Evolutionary conservation across 164 flowering plant species (phyloP).

Genomic region (Chimonanthus salicifolius): DNA sequence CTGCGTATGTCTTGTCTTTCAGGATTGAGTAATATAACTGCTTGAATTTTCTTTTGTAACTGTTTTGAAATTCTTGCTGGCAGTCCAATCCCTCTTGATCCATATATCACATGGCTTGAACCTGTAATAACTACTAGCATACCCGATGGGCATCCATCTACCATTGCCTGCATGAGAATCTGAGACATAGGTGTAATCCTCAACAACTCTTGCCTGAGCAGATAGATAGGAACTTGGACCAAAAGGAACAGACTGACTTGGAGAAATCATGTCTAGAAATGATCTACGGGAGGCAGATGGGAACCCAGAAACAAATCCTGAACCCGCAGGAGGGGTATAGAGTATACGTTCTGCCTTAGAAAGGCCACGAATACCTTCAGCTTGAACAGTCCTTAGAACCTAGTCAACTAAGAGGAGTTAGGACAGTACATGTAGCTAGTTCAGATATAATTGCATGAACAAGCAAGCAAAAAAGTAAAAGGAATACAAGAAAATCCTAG

Average conservation of each 20-base stretch:
- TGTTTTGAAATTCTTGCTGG: slow-evolving; percentile 93
- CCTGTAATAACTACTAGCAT: slow-evolving; percentile 90
- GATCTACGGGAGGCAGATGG: slow-evolving; percentile 57
- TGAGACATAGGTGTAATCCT: slow-evolving; percentile 90
- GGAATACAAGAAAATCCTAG: background rate
- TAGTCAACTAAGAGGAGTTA: slow-evolving; percentile 18
- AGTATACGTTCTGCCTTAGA: slow-evolving; percentile 65
- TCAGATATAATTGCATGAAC: slow-evolving; percentile 5
- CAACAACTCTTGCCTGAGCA: slow-evolving; percentile 80
- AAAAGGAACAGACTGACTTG: slow-evolving; percentile 50
- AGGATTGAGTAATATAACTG: slow-evolving; percentile 81
- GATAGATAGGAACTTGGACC: slow-evolving; percentile 91
- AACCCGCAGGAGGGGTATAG: slow-evolving; percentile 92
- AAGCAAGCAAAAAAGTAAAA: background rate
- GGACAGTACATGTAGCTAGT: too few relatives aligned
- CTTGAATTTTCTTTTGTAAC: slow-evolving; percentile 84
- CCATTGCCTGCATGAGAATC: slow-evolving; percentile 49
- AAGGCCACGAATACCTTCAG: slow-evolving; percentile 86
- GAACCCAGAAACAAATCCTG: slow-evolving; percentile 87
- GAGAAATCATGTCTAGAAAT: slow-evolving; percentile 39
- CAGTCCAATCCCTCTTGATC: slow-evolving; percentile 83
- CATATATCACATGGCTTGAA: slow-evolving; percentile 83
- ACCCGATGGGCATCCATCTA: slow-evolving; percentile 57
- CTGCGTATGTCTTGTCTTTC: slow-evolving; percentile 81
- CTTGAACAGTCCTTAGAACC: slow-evolving; percentile 88